These are phyloP conservation scores for Salvia miltiorrhiza DNA, from an alignment of 257 asterid species.

Conservation along the genomic window DNA sequence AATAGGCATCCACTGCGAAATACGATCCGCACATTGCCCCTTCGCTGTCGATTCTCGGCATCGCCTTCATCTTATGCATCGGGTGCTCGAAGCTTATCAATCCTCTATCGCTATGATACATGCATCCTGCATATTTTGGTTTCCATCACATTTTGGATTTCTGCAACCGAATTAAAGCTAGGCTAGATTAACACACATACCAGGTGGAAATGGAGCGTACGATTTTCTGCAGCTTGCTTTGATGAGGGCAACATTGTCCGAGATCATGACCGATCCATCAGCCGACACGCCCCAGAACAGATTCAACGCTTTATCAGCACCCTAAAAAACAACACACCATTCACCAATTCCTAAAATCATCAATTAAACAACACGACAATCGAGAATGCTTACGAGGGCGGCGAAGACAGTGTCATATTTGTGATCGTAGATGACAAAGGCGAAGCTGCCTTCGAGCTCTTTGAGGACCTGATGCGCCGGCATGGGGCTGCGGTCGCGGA, in stretches of 20 bases:
- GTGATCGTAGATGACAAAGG: slow-evolving; percentile 84
- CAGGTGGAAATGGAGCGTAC: slow-evolving; percentile 91
- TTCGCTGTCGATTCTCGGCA: slow-evolving; percentile 94
- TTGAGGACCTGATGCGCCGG: slow-evolving; percentile 92
- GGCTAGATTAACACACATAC: slow-evolving; percentile 28
- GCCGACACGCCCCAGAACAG: slow-evolving; percentile 79
- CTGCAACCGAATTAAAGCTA: too few species aligned
- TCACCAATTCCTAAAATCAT: too few species aligned
- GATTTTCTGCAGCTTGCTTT: slow-evolving; percentile 88
- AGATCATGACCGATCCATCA: slow-evolving; percentile 83
- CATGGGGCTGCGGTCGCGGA: slow-evolving; percentile 84
- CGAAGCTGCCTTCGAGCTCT: slow-evolving; percentile 88
- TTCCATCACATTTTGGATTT: too few species aligned
- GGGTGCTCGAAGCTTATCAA: slow-evolving; percentile 93
- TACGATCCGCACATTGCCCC: slow-evolving; percentile 89
- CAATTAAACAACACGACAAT: too few species aligned
- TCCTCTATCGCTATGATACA: slow-evolving; percentile 87
- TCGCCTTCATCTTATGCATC: slow-evolving; percentile 77
- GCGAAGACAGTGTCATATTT: slow-evolving; percentile 65
- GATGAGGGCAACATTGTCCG: slow-evolving; percentile 57
- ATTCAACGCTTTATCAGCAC: slow-evolving; percentile 60
- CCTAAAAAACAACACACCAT: slow-evolving; percentile 39
- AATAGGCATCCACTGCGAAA: slow-evolving; percentile 74
- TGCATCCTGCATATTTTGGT: slow-evolving; percentile 49
- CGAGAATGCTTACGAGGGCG: slow-evolving; percentile 59